Base-by-base conservation (phyloP, 1,284 basidiomycete species). In the Ustilago cynodontis region DNA sequence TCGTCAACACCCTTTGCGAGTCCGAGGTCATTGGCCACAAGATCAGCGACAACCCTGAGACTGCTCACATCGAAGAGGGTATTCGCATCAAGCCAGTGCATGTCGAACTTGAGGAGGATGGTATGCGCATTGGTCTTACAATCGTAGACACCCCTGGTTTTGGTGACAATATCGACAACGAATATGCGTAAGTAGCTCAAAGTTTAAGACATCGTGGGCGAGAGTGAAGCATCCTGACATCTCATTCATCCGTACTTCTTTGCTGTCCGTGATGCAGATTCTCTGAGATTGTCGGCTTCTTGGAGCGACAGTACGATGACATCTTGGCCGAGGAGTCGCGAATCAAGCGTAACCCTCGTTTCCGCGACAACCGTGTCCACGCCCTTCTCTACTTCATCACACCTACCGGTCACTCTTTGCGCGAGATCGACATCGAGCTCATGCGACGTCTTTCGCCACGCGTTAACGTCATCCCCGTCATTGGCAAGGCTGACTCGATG, bases 61-160 rank as follows among this genome's bases (percentile, higher is more conserved):
- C 91, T n/a, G 95, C 95, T 18, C 94, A 98, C 86, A 89, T 95
- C 64, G 96, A 99, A 87, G 92, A 94, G 84, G 93, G 94, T 69
- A 96, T 98, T 86, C 92, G 90, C 86, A 98, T 99, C 88, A 98
- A 98, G 88, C 95, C 95, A 33, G 91, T 91, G 87, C 94, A 93
- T 86, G 93, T 98, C 81, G 94, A 99, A 87, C 91, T 99, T 69
- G 97, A 99, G 83, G 96, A 99, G 87, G 97, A 99, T 81, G 97
- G 97, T 49, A 93, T 98, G 77, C 93, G 96, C 80, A 98, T 99
- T 86, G 94, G 95, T 29, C 89, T 99, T 78, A 99, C 97, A 57
- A 94, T 99, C 78, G 95, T 99, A 43, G 97, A 99, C 87, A 99
- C 97, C 1, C 97, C 97, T 64, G 97, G 97, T 54, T 99, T 99